Conservation (phyloP, 495 filamentous ascomycete genomes). For the Aspergillus haitiensis region DNA sequence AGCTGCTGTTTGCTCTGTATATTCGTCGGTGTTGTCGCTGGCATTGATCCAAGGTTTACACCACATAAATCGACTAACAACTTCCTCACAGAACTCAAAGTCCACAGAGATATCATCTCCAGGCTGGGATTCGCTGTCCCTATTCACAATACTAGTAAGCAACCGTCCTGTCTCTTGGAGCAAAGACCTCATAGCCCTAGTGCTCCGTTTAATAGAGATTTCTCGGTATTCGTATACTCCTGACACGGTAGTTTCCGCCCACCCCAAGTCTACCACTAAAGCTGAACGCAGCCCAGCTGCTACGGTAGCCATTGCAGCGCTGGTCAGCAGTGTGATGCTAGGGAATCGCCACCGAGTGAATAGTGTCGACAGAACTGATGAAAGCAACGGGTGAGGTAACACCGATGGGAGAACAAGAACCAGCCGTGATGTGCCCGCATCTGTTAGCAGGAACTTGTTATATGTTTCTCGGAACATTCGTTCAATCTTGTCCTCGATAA, state of each 20-base stretch:
- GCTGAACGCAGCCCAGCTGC: conserved; percentile 79
- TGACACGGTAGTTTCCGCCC: conserved; percentile 81
- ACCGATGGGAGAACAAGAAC: conserved; percentile 75
- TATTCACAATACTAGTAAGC: conserved; percentile 46
- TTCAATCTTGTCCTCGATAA: conserved; percentile 88
- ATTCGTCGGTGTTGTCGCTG: conserved; percentile 9
- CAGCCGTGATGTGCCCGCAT: conserved; percentile 72
- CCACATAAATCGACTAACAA: conserved; percentile 73
- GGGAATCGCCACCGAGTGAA: conserved; percentile 80
- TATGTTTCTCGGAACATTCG: conserved; percentile 80
- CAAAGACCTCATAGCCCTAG: conserved; percentile 70
- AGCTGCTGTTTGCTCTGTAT: not conserved
- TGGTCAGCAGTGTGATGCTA: conserved; percentile 75
- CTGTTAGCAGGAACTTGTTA: conserved; percentile 74
- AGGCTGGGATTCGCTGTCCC: conserved; percentile 15
- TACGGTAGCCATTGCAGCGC: conserved; percentile 67
- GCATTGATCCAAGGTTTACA: conserved; percentile 48
- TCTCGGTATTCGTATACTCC: conserved; percentile 88
- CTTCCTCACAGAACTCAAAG: conserved; percentile 78
- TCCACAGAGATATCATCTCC: conserved; percentile 45
- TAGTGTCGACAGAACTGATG: conserved; percentile 67
- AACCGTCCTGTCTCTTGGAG: conserved; percentile 67
- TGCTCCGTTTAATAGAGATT: conserved; percentile 62
- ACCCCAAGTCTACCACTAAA: conserved; percentile 85
- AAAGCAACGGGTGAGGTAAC: conserved; percentile 76